Evolutionary conservation across 140 eudicot species (phyloP).

Genomic region (Stevia rebaudiana): DNA sequence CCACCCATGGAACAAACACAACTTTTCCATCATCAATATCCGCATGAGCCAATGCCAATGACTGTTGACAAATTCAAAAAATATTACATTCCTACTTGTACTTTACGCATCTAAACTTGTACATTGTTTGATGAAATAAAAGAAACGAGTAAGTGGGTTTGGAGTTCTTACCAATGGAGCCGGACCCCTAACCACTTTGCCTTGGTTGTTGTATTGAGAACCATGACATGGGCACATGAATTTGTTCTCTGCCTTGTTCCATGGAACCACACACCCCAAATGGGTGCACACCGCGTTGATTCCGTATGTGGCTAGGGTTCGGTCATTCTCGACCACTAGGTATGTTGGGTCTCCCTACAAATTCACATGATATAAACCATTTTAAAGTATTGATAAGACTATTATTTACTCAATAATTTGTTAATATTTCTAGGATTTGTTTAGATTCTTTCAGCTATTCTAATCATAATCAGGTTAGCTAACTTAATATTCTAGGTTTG

Average conservation of each 20-base stretch:
- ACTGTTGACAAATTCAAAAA: slow-evolving; percentile 43
- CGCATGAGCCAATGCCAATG: slow-evolving; percentile 95
- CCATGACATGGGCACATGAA: slow-evolving; percentile 99
- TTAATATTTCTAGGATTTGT: neutral
- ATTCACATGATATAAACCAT: neutral
- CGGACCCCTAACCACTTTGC: slow-evolving; percentile 89
- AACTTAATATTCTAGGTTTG: too few relatives aligned
- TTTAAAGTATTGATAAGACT: neutral
- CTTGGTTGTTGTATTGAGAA: slow-evolving; percentile 96
- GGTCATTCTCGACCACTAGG: slow-evolving; percentile 88
- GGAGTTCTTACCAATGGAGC: slow-evolving; percentile 77
- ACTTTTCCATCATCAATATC: slow-evolving; percentile 91
- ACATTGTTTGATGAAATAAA: neutral
- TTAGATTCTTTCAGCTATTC: neutral
- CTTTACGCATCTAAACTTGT: neutral
- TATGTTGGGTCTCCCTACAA: slow-evolving; percentile 96
- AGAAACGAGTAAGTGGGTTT: neutral
- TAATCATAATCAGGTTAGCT: neutral
- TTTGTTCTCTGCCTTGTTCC: slow-evolving; percentile 95
- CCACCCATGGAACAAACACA: slow-evolving; percentile 85
- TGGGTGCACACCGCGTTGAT: slow-evolving; percentile 97
- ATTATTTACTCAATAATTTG: neutral
- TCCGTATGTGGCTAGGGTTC: slow-evolving; percentile 86
- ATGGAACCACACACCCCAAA: slow-evolving; percentile 96
- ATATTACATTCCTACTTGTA: neutral